Evolutionary conservation across 768 basidiomycete species (phyloP), one percentile per base, ranked within the genome.

Genomic region (Boletus huronensis): DNA sequence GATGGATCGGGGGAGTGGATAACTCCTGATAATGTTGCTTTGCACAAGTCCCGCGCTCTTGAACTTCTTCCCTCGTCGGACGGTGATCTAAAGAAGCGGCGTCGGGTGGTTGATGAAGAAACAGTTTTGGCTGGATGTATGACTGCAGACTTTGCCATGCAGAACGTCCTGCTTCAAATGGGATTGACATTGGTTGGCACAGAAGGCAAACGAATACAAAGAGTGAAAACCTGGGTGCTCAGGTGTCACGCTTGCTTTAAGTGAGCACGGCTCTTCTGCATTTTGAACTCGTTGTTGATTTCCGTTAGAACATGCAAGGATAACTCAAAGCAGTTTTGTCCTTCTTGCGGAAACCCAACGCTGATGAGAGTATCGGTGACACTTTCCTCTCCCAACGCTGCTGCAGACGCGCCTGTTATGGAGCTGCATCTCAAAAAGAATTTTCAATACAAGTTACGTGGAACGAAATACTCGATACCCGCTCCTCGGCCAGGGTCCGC

Each of bases 81-180:
- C 17, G 60, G 62, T 11, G 58, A 62, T 5, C 26, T 10, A 1
- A 67, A 64, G 29, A 74, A 73, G 44, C 57, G 58, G 42, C 74
- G 75, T 60, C 71, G 70, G 46, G 66, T 64, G 56, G 65, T 62
- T 63, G 69, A 75, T 39, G 69, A 77, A 17, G 73, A 76, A 42
- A 36, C 60, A 0, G 63, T 96, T 43, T 78, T 77, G 49, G 84
- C 82, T 6, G 97, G 94, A 17, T 97, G 95, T 68, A 93, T 98
- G 90, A 98, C 97, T 9, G 91, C 91, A 21, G 97, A 99, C 80
- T 98, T 94, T 70, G 97, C 97, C 17, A 97, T 99, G 86, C 97
- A 99, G 73, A 99, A 99, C 64, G 92, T 98, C 21, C 73, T 96
- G 58, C 72, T 99, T 48, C 95, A 97, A 70, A 94, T 98, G 90